phyloP scores from a whole-genome alignment of 2,329 filamentous ascomycete genomes.

The Colletotrichum eleusines region DNA sequence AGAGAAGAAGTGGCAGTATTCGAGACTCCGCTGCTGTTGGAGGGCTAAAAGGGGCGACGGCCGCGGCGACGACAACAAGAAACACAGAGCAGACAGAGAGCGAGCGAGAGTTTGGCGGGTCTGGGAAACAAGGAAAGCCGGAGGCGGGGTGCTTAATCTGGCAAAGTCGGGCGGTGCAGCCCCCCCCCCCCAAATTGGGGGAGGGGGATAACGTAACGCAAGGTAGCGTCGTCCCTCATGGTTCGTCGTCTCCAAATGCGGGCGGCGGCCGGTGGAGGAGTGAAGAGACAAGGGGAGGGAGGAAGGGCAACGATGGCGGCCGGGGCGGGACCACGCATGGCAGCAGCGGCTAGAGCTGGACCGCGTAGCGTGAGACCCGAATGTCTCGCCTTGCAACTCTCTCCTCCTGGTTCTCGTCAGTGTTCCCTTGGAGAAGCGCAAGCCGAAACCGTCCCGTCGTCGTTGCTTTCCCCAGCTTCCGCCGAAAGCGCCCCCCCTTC shows the following conservation, averaged over 20 bases:
- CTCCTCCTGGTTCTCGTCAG: slow-evolving; percentile 16
- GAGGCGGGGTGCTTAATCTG: slow-evolving; percentile 39
- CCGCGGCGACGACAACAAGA: slow-evolving; percentile 24
- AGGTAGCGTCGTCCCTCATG: neutral
- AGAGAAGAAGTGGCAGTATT: neutral
- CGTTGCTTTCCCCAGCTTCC: slow-evolving; percentile 28
- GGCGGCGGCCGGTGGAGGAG: slow-evolving; percentile 31
- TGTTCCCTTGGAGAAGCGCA: slow-evolving; percentile 12
- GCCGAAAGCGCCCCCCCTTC: neutral
- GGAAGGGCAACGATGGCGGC: slow-evolving; percentile 7
- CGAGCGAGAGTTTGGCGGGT: slow-evolving; percentile 24
- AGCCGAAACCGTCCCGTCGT: slow-evolving; percentile 27
- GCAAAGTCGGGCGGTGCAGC: slow-evolving; percentile 35
- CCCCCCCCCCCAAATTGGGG: neutral
- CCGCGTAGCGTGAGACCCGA: slow-evolving; percentile 25
- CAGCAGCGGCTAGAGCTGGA: slow-evolving; percentile 25
- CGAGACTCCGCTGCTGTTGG: neutral
- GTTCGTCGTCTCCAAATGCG: slow-evolving; percentile 34
- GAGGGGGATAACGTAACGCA: slow-evolving; percentile 14
- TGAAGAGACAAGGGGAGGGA: slow-evolving; percentile 18
- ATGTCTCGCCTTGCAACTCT: slow-evolving; percentile 37
- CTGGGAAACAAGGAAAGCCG: slow-evolving; percentile 38
- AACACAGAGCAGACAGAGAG: slow-evolving; percentile 28
- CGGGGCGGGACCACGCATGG: neutral
- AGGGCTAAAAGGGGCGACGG: slow-evolving; percentile 12